Base-by-base conservation (phyloP, 805 yeast genomes). In the Starmerella bacillaris region DNA sequence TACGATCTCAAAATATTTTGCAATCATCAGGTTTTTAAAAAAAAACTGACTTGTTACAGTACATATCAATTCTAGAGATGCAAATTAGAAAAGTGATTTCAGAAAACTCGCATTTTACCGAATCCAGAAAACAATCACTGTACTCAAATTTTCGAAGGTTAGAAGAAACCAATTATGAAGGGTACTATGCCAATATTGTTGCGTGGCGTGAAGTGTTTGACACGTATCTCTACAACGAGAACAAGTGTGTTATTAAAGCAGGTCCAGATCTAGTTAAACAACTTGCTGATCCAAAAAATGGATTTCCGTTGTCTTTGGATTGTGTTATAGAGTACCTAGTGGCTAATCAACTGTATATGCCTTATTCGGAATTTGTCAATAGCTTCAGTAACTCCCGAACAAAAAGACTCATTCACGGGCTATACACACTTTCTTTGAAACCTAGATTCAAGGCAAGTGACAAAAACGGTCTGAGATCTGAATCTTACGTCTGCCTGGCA, bases 91-190 rank as follows among this genome's bases (percentile, higher is more conserved):
- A 7, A 15, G 9, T 20, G 15, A 14, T 12, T 8, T 9, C 17
- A 38, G 32, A 41, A 2, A 49, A 58, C 41, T 51, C 55, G 6
- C 49, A 47, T 7, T 66, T 66, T 50, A 56, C 60, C 8, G 42
- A 48, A 5, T 46, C 61, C 7, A 51, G 74, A 18, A 49, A 64
- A 22, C 49, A 55, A 4, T 67, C 72, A n/a, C 54, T 68, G 29
- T 68, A 58, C 39, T 63, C 70, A 2, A 64, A 67, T 41, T 68
- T 65, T 42, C 42, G 54, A 7, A 51, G 59, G n/a, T 51, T 68
- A 21, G 52, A 55, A 37, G 64, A 60, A 9, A 31, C 51, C 3
- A 68, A 68, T 40, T 57, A 55, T 3, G 70, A 64, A 37, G 74
- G 74, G 5, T 67, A 56, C 37, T 58, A 51, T 17, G 73, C 73